Conservation (phyloP, 2,329 filamentous ascomycete species). For the Teratosphaeria pseudoeucalypti region DNA sequence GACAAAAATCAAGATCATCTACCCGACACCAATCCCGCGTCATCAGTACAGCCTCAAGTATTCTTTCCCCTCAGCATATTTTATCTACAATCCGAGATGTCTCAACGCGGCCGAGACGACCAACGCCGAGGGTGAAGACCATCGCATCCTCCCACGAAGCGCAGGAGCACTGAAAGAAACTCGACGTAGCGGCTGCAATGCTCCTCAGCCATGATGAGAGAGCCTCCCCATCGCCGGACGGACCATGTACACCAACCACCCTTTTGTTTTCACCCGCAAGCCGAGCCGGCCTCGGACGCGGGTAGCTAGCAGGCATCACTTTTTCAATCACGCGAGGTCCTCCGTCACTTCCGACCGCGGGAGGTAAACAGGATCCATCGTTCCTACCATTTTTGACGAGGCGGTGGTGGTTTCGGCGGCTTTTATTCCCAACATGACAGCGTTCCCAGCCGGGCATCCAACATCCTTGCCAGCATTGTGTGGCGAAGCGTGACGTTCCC, state of each 20-base stretch:
- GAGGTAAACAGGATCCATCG: too few species aligned
- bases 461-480: too few species aligned
- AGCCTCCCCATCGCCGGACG: background rate
- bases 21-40: too few species aligned
- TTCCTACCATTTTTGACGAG: background rate
- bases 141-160: too few species aligned
- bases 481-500: constrained; percentile 2
- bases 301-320: background rate
- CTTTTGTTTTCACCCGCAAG: background rate
- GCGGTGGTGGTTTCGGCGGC: background rate
- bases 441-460: too few species aligned
- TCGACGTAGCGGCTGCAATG: constrained; percentile 11
- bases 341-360: too few species aligned
- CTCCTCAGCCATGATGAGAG: constrained; percentile 3
- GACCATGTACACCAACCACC: background rate
- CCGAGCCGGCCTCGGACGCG: background rate
- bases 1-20: background rate
- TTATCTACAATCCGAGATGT: background rate
- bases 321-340: too few species aligned
- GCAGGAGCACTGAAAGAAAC: background rate
- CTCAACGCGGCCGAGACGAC: constrained; percentile 8
- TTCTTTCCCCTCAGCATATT: background rate
- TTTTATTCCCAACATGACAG: too few species aligned
- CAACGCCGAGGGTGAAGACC: constrained; percentile 20
- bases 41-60: too few species aligned